A percentile compares a stretch with the other conserved stretches of the same genome.
Evolutionary conservation across 352 stramenopile species (phyloP).

Genomic region (Blastocystis sp.): DNA sequence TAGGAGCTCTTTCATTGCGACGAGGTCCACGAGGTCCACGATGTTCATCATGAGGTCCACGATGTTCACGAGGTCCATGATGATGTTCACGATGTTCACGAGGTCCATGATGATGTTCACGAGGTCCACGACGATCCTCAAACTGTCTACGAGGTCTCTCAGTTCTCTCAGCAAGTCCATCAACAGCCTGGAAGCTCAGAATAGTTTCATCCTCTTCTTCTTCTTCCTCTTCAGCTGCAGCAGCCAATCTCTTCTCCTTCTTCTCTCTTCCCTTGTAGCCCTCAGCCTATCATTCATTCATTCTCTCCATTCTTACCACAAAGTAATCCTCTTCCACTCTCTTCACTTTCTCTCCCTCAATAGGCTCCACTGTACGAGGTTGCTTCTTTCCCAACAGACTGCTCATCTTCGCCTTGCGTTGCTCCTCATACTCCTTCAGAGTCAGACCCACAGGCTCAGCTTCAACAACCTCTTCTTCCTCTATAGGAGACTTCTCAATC

Average conservation of each 20-base stretch:
- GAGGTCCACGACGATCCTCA: background rate
- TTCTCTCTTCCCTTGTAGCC: constrained; percentile 22
- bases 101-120: background rate
- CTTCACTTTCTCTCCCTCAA: background rate
- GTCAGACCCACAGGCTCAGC: background rate
- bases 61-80: background rate
- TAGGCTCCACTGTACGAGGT: background rate
- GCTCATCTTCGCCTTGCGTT: constrained; percentile 22
- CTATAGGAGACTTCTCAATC: background rate
- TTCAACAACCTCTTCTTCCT: background rate
- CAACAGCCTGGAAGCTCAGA: constrained; percentile 50
- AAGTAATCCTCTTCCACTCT: constrained; percentile 23
- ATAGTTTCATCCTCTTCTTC: constrained; percentile 11
- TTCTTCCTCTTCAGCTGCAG: background rate
- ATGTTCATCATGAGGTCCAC: no score
- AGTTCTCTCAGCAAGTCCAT: background rate
- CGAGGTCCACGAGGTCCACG: background rate
- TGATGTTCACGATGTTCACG: background rate
- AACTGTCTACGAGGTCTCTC: background rate
- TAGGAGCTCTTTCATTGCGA: background rate
- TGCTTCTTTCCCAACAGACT: background rate
- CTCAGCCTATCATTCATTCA: background rate
- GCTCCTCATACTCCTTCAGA: constrained; percentile 25
- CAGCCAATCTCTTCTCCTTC: constrained; percentile 1
- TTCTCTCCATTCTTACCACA: background rate